Evolutionary conservation across 768 basidiomycete genomes (phyloP).

Genomic region (Calocybe indica): DNA sequence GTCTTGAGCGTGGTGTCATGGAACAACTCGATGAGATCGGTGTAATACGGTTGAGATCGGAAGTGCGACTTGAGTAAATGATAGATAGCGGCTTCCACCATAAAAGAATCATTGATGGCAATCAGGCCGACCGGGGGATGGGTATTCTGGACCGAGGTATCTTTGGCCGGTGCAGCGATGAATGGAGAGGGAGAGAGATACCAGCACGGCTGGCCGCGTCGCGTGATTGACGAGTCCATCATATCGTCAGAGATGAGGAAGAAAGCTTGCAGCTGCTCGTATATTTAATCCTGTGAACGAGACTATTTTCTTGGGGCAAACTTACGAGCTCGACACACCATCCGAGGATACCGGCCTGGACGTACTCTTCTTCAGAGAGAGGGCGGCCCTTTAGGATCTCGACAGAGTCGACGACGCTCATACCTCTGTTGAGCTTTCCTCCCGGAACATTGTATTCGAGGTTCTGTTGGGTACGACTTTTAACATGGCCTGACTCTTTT

Average conservation of each 20-base stretch:
- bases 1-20: slow-evolving; percentile 89
- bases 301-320: slow-evolving; percentile 8
- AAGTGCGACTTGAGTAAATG: slow-evolving; percentile 85
- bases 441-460: slow-evolving; percentile 94
- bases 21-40: slow-evolving; percentile 87
- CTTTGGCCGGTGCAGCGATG: slow-evolving; percentile 11
- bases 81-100: slow-evolving; percentile 95
- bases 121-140: slow-evolving; percentile 62
- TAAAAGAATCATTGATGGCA: slow-evolving; percentile 94
- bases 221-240: slow-evolving; percentile 93
- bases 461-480: slow-evolving; percentile 40
- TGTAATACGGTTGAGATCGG: slow-evolving; percentile 73
- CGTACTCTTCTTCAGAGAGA: slow-evolving; percentile 80
- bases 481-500: neutral
- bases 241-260: slow-evolving; percentile 98
- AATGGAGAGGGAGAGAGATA: slow-evolving; percentile 41
- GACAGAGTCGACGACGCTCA: slow-evolving; percentile 91
- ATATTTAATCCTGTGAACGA: neutral
- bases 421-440: slow-evolving; percentile 94
- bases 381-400: slow-evolving; percentile 75
- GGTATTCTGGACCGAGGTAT: slow-evolving; percentile 8
- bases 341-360: slow-evolving; percentile 82
- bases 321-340: slow-evolving; percentile 95
- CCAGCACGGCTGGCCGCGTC: slow-evolving; percentile 95
- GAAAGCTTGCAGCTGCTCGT: slow-evolving; percentile 83